Conservation (phyloP, 306 rosid genomes). For the Leucaena leucocephala region DNA sequence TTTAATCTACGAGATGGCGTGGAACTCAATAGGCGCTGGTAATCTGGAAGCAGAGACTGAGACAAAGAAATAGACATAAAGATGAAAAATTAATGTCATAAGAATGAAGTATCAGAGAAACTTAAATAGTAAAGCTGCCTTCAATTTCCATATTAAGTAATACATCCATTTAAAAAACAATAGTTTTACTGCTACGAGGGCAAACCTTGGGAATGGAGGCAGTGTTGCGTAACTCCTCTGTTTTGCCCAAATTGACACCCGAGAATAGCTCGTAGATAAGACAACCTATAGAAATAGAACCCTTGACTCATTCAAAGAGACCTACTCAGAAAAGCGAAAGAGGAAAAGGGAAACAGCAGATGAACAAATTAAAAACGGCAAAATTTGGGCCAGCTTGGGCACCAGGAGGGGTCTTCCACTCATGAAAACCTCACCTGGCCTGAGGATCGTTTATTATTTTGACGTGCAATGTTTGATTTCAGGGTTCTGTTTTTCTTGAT, state of each 20-base stretch:
- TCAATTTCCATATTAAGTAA: conserved; percentile 14
- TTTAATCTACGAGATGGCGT: conserved; percentile 94
- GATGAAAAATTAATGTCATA: conserved; percentile 54
- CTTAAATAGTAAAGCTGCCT: conserved; percentile 28
- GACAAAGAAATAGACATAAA: conserved; percentile 53
- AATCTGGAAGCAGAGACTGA: conserved; percentile 99
- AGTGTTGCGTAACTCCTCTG: conserved; percentile 93
- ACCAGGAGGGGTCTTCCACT: no score
- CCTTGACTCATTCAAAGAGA: conserved; percentile 29
- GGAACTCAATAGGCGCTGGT: conserved; percentile 96
- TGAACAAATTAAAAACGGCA: conserved; percentile 32
- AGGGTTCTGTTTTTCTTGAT: no score
- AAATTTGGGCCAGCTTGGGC: no score
- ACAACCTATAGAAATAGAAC: conserved; percentile 66
- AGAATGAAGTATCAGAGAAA: conserved; percentile 41
- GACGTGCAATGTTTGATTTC: no score
- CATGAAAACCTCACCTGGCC: no score
- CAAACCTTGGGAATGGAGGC: conserved; percentile 91
- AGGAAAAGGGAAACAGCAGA: not conserved
- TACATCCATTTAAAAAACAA: conserved; percentile 22
- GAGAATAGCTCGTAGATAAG: conserved; percentile 94
- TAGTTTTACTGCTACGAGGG: conserved; percentile 14
- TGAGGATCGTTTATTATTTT: no score
- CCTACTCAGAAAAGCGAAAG: not conserved
- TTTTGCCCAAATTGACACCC: conserved; percentile 78